These are phyloP conservation scores for Citrus hindsii DNA, from an alignment of 345 rosid species.

Conservation along the genomic window DNA sequence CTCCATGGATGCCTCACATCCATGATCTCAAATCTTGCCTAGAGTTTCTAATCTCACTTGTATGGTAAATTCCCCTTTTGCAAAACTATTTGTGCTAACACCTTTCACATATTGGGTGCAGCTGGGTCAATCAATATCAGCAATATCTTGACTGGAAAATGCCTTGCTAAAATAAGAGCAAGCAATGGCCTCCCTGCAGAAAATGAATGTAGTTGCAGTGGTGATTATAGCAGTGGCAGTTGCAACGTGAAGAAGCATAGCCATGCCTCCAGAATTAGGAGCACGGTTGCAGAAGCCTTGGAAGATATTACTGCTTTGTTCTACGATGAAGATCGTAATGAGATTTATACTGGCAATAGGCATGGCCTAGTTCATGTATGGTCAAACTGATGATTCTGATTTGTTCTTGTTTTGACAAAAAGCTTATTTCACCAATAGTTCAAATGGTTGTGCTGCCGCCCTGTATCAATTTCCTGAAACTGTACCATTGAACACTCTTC, in stretches of 20 bases:
- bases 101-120: constrained; percentile 25
- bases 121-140: constrained; percentile 73
- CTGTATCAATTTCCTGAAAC: background rate
- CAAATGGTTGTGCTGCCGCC: constrained; percentile 12
- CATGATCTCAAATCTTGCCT: background rate
- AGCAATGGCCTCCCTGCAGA: constrained; percentile 38
- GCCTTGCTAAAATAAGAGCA: constrained; percentile 60
- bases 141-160: constrained; percentile 64
- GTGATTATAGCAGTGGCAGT: constrained; percentile 15
- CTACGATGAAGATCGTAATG: constrained; percentile 74
- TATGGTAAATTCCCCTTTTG: background rate
- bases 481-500: background rate
- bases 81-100: background rate
- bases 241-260: constrained; percentile 23
- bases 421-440: background rate
- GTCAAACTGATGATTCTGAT: constrained; percentile 43
- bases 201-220: constrained; percentile 28
- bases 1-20: background rate
- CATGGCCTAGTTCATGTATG: constrained; percentile 72
- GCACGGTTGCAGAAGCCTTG: constrained; percentile 62
- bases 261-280: constrained; percentile 31
- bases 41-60: background rate
- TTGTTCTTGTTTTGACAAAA: background rate
- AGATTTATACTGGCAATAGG: constrained; percentile 70
- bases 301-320: constrained; percentile 78